These are phyloP conservation scores for Tulasnella sp. DNA, from an alignment of 768 basidiomycete species.

Conservation along the genomic window DNA sequence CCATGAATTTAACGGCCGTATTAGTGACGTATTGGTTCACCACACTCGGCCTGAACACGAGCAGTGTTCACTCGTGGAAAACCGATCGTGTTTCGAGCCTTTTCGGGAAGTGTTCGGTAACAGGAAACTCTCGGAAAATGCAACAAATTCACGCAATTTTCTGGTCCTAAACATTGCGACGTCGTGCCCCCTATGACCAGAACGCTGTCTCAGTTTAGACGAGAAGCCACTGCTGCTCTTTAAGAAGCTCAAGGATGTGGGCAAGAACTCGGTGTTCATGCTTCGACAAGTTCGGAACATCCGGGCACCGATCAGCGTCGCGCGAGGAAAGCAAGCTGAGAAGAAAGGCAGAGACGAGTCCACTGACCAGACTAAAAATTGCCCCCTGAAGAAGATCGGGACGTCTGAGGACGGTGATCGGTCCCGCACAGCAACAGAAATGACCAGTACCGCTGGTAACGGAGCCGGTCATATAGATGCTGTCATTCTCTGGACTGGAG, in stretches of 20 bases:
- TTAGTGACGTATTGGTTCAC: too few species aligned
- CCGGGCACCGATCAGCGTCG: constrained; percentile 92
- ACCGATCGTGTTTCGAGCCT: too few species aligned
- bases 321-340: constrained; percentile 89
- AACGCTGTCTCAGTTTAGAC: constrained; percentile 93
- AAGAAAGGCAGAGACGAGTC: constrained; percentile 32
- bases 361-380: not conserved
- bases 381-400: constrained; percentile 23
- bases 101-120: too few species aligned
- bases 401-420: constrained; percentile 30
- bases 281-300: constrained; percentile 95
- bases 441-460: constrained; percentile 21
- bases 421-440: too few species aligned
- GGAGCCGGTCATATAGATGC: constrained; percentile 31
- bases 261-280: constrained; percentile 99
- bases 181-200: constrained; percentile 60
- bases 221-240: constrained; percentile 96
- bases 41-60: too few species aligned
- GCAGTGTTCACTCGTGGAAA: too few species aligned
- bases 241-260: constrained; percentile 92
- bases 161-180: too few species aligned
- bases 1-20: too few species aligned
- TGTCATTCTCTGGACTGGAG: constrained; percentile 35
- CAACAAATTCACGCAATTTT: too few species aligned
- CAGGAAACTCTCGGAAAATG: too few species aligned